These are phyloP conservation scores for Amniculicola lignicola DNA, from an alignment of 495 filamentous ascomycete genomes.

Conservation along the genomic window DNA sequence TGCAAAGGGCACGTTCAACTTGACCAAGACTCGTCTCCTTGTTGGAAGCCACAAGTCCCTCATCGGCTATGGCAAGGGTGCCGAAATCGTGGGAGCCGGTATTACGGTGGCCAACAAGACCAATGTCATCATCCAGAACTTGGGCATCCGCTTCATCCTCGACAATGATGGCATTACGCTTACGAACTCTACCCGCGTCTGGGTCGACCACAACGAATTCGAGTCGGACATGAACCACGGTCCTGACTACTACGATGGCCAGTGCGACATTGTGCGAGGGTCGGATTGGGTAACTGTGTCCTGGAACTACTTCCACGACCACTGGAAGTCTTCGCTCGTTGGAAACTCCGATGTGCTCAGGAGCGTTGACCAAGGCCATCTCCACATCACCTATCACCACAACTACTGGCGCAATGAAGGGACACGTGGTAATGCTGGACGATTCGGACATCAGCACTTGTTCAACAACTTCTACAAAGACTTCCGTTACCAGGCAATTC, in stretches of 20 bases:
- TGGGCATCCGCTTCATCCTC: slow-evolving; percentile 30
- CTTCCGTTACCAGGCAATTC: slow-evolving; percentile 40
- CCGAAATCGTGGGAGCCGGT: slow-evolving; percentile 23
- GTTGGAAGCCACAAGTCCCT: slow-evolving; percentile 42
- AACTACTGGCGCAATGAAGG: slow-evolving; percentile 43
- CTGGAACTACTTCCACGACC: slow-evolving; percentile 40
- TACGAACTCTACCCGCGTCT: slow-evolving; percentile 31
- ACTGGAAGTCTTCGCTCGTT: slow-evolving; percentile 36
- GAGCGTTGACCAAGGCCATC: slow-evolving; percentile 35
- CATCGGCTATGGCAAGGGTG: slow-evolving; percentile 35
- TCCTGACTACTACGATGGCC: slow-evolving; percentile 35
- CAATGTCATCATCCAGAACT: slow-evolving; percentile 36
- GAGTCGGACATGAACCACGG: slow-evolving; percentile 26
- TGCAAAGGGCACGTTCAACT: slow-evolving; percentile 35
- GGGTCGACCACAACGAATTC: slow-evolving; percentile 36
- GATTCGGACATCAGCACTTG: slow-evolving; percentile 41
- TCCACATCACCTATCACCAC: slow-evolving; percentile 45
- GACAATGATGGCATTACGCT: slow-evolving; percentile 35
- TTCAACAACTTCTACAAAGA: slow-evolving; percentile 43
- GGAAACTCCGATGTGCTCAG: slow-evolving; percentile 34
- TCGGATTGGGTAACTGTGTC: slow-evolving; percentile 41
- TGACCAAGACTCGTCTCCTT: slow-evolving; percentile 23
- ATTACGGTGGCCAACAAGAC: slow-evolving; percentile 20
- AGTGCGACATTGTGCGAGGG: slow-evolving; percentile 35
- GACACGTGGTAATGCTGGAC: slow-evolving; percentile 40